Percentiles rank a stretch among this genome's conserved stretches.
phyloP scores from a whole-genome alignment of 2,329 filamentous ascomycete genomes.

The Xylogone sp. region DNA sequence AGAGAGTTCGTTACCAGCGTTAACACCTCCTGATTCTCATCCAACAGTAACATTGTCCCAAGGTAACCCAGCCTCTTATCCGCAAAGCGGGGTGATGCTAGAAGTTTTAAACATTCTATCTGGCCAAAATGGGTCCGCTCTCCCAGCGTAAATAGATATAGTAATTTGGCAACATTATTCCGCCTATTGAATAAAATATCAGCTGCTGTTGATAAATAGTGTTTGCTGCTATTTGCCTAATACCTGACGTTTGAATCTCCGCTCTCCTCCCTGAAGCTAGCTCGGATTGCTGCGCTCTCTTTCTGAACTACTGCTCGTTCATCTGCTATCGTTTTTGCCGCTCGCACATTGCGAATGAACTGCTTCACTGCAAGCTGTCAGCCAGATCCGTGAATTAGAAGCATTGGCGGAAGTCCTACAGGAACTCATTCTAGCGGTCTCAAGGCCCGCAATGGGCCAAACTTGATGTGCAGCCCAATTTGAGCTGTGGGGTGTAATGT shows the following conservation, averaged over 20 bases:
- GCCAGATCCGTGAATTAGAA: constrained; percentile 10
- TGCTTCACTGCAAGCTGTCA: constrained; percentile 73
- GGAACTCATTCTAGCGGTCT: constrained; percentile 29
- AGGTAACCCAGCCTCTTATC: constrained; percentile 96
- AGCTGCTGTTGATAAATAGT: constrained; percentile 5
- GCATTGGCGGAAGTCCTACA: constrained; percentile 19
- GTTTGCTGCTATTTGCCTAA: constrained; percentile 11
- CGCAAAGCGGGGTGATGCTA: constrained; percentile 94
- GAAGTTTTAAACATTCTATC: constrained; percentile 97
- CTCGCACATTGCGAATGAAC: constrained; percentile 98
- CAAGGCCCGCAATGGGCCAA: constrained; percentile 27
- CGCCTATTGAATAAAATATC: constrained; percentile 52
- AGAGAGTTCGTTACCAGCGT: constrained; percentile 97
- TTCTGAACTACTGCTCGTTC: constrained; percentile 98
- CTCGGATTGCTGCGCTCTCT: constrained; percentile 94
- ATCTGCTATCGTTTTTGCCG: constrained; percentile 97
- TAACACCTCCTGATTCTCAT: constrained; percentile 97
- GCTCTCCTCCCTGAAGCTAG: constrained; percentile 96
- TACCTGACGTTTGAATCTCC: constrained; percentile 88
- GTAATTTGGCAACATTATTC: constrained; percentile 97
- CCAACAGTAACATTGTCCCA: constrained; percentile 90
- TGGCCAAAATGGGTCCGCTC: constrained; percentile 98
- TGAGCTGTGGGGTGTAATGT: neutral
- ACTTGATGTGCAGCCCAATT: constrained; percentile 15
- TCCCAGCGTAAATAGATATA: constrained; percentile 96